A percentile compares a stretch with the other conserved stretches of the same genome.
These are phyloP conservation scores for Juncus inflexus DNA, from an alignment of 176 grass and related monocot species.

Conservation along the genomic window DNA sequence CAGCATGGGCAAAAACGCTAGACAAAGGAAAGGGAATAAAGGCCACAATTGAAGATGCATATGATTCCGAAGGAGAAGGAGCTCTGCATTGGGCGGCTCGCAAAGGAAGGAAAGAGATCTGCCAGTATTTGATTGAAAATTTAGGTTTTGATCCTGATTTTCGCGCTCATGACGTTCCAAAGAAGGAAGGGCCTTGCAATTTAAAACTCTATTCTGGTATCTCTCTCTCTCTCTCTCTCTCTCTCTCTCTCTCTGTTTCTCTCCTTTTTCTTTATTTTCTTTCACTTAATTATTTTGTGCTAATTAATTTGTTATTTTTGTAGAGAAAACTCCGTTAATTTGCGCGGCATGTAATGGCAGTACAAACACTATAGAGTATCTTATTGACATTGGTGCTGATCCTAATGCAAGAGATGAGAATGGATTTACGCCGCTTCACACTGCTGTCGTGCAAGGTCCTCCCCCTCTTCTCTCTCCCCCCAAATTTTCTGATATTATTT, in stretches of 20 bases:
- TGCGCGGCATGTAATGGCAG: background rate
- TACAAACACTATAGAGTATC: slow-evolving; percentile 27
- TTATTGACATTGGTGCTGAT: slow-evolving; percentile 47
- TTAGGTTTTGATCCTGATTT: background rate
- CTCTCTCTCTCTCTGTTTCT: background rate
- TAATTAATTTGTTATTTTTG: background rate
- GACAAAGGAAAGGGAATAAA: background rate
- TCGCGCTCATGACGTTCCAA: background rate
- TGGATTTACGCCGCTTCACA: slow-evolving; percentile 42
- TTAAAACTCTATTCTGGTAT: background rate
- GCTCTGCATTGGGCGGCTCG: background rate
- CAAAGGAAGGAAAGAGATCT: slow-evolving; percentile 14
- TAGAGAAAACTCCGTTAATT: too few species aligned
- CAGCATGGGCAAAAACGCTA: slow-evolving; percentile 1
- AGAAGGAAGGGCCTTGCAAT: background rate
- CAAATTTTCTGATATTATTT: background rate
- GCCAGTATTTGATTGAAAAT: background rate
- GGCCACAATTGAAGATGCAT: background rate
- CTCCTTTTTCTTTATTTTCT: background rate
- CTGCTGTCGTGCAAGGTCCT: slow-evolving; percentile 31
- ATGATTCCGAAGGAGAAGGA: background rate
- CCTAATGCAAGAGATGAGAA: slow-evolving; percentile 5
- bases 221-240: background rate
- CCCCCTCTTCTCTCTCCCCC: background rate
- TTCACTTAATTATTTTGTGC: slow-evolving; percentile 26